phyloP scores from a whole-genome alignment of 495 filamentous ascomycete genomes.

The Aspergillus conjunctus region DNA sequence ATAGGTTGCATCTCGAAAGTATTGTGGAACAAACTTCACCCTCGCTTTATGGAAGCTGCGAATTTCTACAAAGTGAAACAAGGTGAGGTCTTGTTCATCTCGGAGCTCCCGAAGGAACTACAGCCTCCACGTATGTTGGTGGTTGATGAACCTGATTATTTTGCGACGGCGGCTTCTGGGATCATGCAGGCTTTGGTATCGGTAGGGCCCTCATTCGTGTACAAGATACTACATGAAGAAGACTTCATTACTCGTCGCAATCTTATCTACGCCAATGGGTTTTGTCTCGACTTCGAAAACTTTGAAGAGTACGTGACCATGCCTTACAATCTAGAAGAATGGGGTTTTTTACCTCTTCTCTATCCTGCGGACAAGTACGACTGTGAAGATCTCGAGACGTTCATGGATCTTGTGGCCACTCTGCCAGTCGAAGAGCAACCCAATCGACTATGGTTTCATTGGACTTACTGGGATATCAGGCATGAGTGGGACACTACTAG shows the following conservation, averaged over 20 bases:
- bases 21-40: not conserved
- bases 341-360: no score
- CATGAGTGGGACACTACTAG: no score
- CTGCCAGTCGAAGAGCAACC: no score
- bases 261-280: not conserved
- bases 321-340: no score
- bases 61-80: not conserved
- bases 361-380: no score
- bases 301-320: no score
- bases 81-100: not conserved
- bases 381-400: no score
- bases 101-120: not conserved
- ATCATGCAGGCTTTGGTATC: not conserved
- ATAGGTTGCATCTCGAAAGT: not conserved
- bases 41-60: not conserved
- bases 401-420: no score
- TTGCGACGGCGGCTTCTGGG: not conserved
- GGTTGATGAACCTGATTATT: not conserved
- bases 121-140: not conserved
- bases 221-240: not conserved
- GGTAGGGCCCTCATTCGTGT: not conserved
- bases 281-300: not conserved
- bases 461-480: no score
- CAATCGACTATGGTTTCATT: no score
- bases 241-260: not conserved